phyloP scores from a whole-genome alignment of 495 filamentous ascomycete genomes.

The Aspergillus ellipticus region DNA sequence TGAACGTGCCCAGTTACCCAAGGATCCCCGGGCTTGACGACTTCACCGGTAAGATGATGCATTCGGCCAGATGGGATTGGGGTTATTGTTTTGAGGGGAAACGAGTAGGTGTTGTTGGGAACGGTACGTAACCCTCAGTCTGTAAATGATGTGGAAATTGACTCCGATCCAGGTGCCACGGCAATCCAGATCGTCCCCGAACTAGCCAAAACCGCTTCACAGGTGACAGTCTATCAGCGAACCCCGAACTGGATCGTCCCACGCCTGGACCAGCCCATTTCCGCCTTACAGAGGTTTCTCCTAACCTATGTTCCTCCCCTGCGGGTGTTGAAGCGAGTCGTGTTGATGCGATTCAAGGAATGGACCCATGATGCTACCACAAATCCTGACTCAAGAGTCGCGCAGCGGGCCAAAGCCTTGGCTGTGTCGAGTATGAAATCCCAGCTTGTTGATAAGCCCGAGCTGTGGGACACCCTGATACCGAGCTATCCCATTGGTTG shows the following conservation, averaged over 20 bases:
- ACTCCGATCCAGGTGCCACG: conserved; percentile 53
- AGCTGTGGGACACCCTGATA: conserved; percentile 46
- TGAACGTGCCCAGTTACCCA: conserved; percentile 58
- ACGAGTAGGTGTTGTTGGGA: conserved; percentile 52
- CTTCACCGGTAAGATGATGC: conserved; percentile 51
- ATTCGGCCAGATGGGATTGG: conserved; percentile 54
- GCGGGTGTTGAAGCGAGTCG: conserved; percentile 43
- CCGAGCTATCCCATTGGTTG: conserved; percentile 52
- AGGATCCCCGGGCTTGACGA: conserved; percentile 55
- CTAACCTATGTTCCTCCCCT: conserved; percentile 43
- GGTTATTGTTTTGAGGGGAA: conserved; percentile 47
- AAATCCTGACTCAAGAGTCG: conserved; percentile 30
- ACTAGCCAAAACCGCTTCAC: conserved; percentile 52
- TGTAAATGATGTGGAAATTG: not conserved
- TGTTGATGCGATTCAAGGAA: conserved; percentile 48
- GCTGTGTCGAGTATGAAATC: conserved; percentile 27
- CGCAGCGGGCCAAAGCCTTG: conserved; percentile 29
- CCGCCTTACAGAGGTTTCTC: conserved; percentile 29
- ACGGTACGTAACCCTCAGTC: conserved; percentile 30
- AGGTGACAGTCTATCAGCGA: conserved; percentile 62
- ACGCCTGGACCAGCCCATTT: conserved; percentile 40
- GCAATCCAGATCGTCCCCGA: conserved; percentile 69
- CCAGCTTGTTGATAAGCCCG: conserved; percentile 35
- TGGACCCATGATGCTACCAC: conserved; percentile 35
- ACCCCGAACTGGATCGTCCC: conserved; percentile 65